phyloP scores from a whole-genome alignment of 345 rosid species.

The Gossypium australe region DNA sequence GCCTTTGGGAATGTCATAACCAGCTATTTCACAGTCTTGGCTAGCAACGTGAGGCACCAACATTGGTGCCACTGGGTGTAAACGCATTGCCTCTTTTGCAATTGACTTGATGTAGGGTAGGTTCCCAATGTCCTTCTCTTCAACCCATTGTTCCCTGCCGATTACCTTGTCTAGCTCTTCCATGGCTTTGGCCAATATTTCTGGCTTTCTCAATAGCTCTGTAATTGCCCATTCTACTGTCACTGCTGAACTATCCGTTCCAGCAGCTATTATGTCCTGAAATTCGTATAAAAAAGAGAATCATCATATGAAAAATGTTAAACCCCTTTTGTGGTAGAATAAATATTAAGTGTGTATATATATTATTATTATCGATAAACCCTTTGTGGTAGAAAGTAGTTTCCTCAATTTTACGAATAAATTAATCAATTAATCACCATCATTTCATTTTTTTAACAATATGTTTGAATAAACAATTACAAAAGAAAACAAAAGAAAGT shows the following conservation, averaged over 20 bases:
- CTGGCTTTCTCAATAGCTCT: conserved; percentile 41
- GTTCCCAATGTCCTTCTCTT: conserved; percentile 45
- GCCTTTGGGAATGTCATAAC: conserved; percentile 31
- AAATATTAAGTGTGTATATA: too few relatives aligned
- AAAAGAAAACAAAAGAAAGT: too few relatives aligned
- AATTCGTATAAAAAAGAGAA: background rate
- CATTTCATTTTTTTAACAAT: too few relatives aligned
- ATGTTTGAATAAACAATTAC: too few relatives aligned
- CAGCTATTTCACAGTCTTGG: conserved; percentile 31
- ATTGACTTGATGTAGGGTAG: conserved; percentile 44
- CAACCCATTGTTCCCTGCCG: conserved; percentile 48
- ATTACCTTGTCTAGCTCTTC: conserved; percentile 54
- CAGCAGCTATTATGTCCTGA: conserved; percentile 58
- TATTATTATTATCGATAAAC: too few relatives aligned
- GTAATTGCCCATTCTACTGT: conserved; percentile 63
- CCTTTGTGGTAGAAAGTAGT: too few relatives aligned
- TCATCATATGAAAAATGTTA: too few relatives aligned
- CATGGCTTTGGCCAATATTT: conserved; percentile 37
- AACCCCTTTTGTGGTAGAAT: too few relatives aligned
- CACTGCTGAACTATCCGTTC: conserved; percentile 55
- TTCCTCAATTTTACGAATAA: too few relatives aligned
- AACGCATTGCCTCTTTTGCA: conserved; percentile 51
- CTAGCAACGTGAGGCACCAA: conserved; percentile 39
- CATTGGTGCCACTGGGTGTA: conserved; percentile 62
- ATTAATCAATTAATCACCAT: too few relatives aligned